Percentiles rank a stretch among this genome's conserved stretches.
Conservation (phyloP, 2,329 filamentous ascomycete genomes). For the Fusarium siculi region DNA sequence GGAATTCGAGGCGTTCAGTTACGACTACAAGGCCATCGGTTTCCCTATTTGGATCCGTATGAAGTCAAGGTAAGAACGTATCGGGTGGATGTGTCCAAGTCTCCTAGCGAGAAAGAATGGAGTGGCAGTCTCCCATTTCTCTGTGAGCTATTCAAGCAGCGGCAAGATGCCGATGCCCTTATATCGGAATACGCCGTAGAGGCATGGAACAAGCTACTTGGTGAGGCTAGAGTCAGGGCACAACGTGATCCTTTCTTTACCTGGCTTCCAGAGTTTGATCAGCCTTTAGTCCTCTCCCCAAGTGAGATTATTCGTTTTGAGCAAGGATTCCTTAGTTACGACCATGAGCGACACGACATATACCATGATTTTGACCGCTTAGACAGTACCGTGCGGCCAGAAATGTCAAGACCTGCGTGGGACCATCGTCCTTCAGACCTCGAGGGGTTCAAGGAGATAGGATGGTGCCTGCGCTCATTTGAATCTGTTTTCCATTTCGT, state of each 20-base stretch:
- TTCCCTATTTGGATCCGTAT: not conserved
- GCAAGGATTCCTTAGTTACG: rapidly evolving
- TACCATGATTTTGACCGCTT: rapidly evolving
- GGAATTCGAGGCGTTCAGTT: rapidly evolving
- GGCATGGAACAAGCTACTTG: not conserved
- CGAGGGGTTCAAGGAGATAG: not conserved
- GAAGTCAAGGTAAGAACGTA: not conserved
- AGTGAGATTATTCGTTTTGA: not conserved
- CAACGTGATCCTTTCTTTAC: not conserved
- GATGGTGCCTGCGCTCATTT: not conserved
- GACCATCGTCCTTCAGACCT: not conserved
- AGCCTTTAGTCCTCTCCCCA: not conserved
- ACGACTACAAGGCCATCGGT: not conserved
- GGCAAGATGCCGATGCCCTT: not conserved
- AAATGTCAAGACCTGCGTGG: not conserved
- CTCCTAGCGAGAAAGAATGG: not conserved
- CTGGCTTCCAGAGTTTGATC: not conserved
- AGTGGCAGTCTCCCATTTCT: not conserved
- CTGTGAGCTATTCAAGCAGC: not conserved
- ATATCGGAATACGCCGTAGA: not conserved
- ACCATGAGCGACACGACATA: rapidly evolving
- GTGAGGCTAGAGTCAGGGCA: not conserved
- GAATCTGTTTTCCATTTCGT: not conserved
- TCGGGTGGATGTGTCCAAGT: rapidly evolving
- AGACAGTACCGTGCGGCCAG: rapidly evolving